Percentiles rank a stretch among this genome's conserved stretches.
Evolutionary conservation across 169 alveolate genomes (phyloP).

Genomic region (Plasmodium gonderi): DNA sequence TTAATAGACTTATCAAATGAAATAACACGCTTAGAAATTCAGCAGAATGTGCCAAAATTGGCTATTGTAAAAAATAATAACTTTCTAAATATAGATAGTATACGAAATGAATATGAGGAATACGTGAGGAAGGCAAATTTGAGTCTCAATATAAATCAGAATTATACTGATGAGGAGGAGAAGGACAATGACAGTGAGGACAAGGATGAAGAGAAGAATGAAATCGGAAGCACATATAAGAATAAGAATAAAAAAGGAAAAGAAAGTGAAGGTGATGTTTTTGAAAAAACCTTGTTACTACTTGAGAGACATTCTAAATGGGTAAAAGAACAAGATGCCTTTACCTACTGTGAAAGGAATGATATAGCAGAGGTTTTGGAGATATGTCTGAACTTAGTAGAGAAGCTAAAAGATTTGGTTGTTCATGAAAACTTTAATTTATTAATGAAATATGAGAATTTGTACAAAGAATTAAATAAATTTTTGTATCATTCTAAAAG

Average conservation of each 20-base stretch:
- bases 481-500: neutral
- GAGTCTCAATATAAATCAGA: too few relatives aligned
- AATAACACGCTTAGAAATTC: constrained; percentile 7
- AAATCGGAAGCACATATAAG: neutral
- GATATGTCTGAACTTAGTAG: neutral
- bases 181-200: neutral
- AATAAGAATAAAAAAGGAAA: too few relatives aligned
- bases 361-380: neutral
- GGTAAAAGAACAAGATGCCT: constrained; percentile 11
- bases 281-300: neutral
- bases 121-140: neutral
- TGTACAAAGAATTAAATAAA: constrained; percentile 13
- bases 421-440: neutral
- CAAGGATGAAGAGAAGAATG: neutral
- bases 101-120: constrained; percentile 25
- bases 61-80: neutral
- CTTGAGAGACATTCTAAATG: constrained; percentile 2
- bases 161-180: neutral
- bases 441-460: constrained; percentile 24
- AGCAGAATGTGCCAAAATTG: neutral
- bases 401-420: neutral
- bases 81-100: constrained; percentile 7
- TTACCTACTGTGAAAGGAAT: neutral
- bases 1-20: constrained; percentile 2
- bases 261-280: neutral